Conservation (phyloP, 2,329 filamentous ascomycete species). For the Pseudocercospora pini-densiflorae region DNA sequence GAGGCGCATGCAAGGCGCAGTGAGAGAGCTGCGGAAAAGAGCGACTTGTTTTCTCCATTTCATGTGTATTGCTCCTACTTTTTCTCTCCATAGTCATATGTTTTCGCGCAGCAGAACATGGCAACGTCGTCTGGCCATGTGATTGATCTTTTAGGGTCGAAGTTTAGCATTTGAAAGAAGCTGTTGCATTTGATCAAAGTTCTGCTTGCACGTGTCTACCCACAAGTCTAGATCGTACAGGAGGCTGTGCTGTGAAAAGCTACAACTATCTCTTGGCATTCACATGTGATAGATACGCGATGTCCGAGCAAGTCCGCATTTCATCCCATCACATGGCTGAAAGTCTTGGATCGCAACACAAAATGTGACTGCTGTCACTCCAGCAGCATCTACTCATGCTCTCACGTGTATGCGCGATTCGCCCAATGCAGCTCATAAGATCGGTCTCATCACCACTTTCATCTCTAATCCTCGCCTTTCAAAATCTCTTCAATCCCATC, state of each 20-base stretch:
- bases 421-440: too few species aligned
- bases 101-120: conserved; percentile 1
- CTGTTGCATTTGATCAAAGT: not conserved
- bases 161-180: not conserved
- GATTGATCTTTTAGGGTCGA: not conserved
- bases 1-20: not conserved
- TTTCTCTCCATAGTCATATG: not conserved
- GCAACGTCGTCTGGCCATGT: not conserved
- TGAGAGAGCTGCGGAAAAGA: not conserved
- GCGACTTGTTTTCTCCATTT: not conserved
- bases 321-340: too few species aligned
- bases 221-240: too few species aligned
- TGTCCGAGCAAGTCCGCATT: not conserved
- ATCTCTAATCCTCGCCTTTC: conserved; percentile 44
- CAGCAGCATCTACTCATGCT: too few species aligned
- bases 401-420: too few species aligned
- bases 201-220: not conserved
- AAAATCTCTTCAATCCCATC: conserved; percentile 77
- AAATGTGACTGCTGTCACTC: too few species aligned
- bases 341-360: too few species aligned
- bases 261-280: not conserved
- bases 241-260: too few species aligned
- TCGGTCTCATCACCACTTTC: too few species aligned
- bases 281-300: not conserved
- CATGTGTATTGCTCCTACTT: not conserved